Evolutionary conservation across 768 basidiomycete genomes (phyloP).

Genomic region (Leccinum imitatum): DNA sequence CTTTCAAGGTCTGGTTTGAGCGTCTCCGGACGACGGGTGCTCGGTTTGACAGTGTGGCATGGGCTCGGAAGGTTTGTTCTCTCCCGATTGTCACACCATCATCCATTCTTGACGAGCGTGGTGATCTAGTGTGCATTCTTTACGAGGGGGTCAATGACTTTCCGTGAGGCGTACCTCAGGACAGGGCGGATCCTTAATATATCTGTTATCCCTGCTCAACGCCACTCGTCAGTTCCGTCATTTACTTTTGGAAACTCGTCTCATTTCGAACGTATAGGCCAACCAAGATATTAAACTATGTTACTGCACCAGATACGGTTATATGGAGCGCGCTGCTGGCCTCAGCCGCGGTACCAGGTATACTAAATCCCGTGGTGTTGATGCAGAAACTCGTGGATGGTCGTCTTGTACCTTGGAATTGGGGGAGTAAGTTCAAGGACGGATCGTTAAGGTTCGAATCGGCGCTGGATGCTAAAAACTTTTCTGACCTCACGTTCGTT

Average conservation of each 20-base stretch:
- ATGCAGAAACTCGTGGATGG: slow-evolving; percentile 90
- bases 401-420: slow-evolving; percentile 85
- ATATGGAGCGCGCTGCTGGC: slow-evolving; percentile 83
- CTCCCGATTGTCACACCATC: not conserved
- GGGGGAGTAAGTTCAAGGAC: slow-evolving; percentile 93
- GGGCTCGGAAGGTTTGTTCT: slow-evolving; percentile 80
- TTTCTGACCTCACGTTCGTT: slow-evolving; percentile 1
- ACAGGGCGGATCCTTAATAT: slow-evolving; percentile 95
- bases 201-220: slow-evolving; percentile 87
- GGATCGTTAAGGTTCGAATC: slow-evolving; percentile 72
- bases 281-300: slow-evolving; percentile 92
- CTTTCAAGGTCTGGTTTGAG: slow-evolving; percentile 63
- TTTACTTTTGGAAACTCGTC: slow-evolving; percentile 3
- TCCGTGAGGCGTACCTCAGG: slow-evolving; percentile 89
- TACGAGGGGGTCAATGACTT: slow-evolving; percentile 91
- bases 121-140: slow-evolving; percentile 73
- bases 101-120: not conserved
- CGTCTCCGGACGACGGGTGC: slow-evolving; percentile 87
- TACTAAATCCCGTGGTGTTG: slow-evolving; percentile 91
- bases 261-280: slow-evolving; percentile 50
- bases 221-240: slow-evolving; percentile 64
- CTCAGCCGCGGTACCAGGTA: slow-evolving; percentile 93
- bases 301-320: slow-evolving; percentile 91
- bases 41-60: slow-evolving; percentile 85
- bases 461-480: not conserved